Evolutionary conservation across 352 stramenopile species (phyloP), one percentile per base, ranked within the genome.

Genomic region (Thraustotheca clavata): DNA sequence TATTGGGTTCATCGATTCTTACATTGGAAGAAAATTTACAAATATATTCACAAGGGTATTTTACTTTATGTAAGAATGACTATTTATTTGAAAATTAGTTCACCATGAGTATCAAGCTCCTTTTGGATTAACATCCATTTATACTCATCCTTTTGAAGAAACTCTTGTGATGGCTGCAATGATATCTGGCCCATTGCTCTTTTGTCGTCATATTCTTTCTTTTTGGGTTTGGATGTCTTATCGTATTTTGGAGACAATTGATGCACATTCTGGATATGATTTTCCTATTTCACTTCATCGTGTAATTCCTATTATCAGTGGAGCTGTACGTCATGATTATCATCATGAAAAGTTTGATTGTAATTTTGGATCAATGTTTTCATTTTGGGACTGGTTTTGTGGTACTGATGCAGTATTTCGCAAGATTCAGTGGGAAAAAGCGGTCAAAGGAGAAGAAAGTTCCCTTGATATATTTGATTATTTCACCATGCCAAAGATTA

Each of bases 1-100:
- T 69, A 69, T 35, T 69, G 62, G 62, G n/a, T 12, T 35, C 62
- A 69, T 49, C 62, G 62, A 3, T 57, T 67, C 22, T 66, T 69
- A 55, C 62, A 69, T 27, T 57, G 38, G 33, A 69, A 69, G 33
- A 32, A 34, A 18, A 59, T 69, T 4, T 69, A 69, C 50, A 69
- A 69, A 34, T 67, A 69, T 43, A 39, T 69, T 24, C 62, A 69
- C 50, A 69, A 69, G 57, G 49, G 48, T 65, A 55, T 9, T 26
- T 43, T 20, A 43, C 7, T 12, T 24, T 55, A 22, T 24, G 18
- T 57, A 7, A 33, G 18, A 20, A 14, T 48, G 16, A 33, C 27
- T 7, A 7, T 18, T 57, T 57, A 7, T 57, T 0, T 20, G 16
- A 31, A 20, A 54, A 6, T 20, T 48, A 63, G 35, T 66, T 16